These are phyloP conservation scores for Coprinopsis marcescibilis DNA, from an alignment of 768 basidiomycete species.

Conservation along the genomic window DNA sequence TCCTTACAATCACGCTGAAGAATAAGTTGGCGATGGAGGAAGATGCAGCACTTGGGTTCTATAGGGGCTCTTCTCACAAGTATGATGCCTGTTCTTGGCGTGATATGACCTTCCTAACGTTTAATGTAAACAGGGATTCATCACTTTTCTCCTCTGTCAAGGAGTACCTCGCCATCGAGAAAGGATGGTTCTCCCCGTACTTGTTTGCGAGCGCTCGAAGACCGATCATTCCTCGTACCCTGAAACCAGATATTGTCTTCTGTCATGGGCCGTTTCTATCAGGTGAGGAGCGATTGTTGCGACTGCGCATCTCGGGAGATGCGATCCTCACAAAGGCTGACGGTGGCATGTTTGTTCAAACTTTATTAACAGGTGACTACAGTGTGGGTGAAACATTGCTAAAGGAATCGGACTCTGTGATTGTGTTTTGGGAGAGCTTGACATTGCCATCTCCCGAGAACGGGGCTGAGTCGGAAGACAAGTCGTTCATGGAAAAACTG, in stretches of 20 bases:
- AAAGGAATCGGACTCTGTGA: constrained; percentile 48
- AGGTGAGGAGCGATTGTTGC: constrained; percentile 29
- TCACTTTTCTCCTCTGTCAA: constrained; percentile 56
- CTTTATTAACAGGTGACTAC: constrained; percentile 50
- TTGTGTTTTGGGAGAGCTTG: constrained; percentile 36
- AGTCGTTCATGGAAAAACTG: constrained; percentile 17
- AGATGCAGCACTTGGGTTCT: constrained; percentile 58
- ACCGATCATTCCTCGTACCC: constrained; percentile 54
- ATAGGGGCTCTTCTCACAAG: constrained; percentile 54
- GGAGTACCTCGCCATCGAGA: constrained; percentile 56
- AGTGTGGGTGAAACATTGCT: constrained; percentile 52
- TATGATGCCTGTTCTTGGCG: constrained; percentile 21
- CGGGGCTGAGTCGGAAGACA: constrained; percentile 11
- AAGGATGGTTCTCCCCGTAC: constrained; percentile 67
- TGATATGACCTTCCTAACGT: constrained; percentile 7
- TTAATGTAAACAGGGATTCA: constrained; percentile 38
- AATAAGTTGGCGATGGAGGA: constrained; percentile 53
- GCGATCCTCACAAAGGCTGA: too few relatives aligned
- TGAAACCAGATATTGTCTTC: constrained; percentile 62
- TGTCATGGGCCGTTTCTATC: constrained; percentile 60
- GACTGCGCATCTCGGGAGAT: too few relatives aligned
- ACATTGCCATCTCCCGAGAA: constrained; percentile 15
- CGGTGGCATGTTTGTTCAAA: too few relatives aligned
- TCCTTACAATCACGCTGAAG: constrained; percentile 52
- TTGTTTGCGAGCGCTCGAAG: constrained; percentile 55